Evolutionary conservation across 225 moss, liverwort and hornwort genomes (phyloP).

Genomic region (Bryum argenteum): DNA sequence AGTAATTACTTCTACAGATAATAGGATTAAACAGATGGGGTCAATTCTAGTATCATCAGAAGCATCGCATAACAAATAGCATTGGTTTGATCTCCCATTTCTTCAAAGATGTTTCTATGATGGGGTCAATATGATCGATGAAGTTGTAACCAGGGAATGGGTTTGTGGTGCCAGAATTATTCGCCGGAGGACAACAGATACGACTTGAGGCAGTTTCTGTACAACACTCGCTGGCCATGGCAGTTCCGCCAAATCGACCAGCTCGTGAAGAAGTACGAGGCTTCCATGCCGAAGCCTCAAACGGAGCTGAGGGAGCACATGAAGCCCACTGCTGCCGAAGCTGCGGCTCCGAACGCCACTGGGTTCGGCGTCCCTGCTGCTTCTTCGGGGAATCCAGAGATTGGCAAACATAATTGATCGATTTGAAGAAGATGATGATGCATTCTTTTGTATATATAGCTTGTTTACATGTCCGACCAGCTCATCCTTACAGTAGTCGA

Average conservation of each 20-base stretch:
- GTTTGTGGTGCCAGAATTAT: no score
- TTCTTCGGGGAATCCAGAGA: slow-evolving; percentile 59
- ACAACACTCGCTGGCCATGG: slow-evolving; percentile 93
- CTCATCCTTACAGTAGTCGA: no score
- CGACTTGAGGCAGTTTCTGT: slow-evolving; percentile 82
- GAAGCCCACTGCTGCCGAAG: slow-evolving; percentile 60
- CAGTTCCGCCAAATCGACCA: slow-evolving; percentile 82
- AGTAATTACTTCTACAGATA: no score
- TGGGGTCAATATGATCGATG: no score
- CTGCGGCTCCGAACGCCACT: slow-evolving; percentile 44
- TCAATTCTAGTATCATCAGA: no score
- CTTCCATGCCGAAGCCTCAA: slow-evolving; percentile 26
- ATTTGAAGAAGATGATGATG: background rate
- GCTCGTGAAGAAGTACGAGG: slow-evolving; percentile 56
- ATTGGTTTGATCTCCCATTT: background rate
- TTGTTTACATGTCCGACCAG: no score
- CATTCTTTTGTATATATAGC: no score
- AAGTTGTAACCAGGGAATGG: no score
- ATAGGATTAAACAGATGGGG: no score
- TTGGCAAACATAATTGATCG: slow-evolving; percentile 33
- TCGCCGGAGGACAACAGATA: slow-evolving; percentile 91
- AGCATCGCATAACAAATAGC: background rate
- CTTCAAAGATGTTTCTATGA: no score
- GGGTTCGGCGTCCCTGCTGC: slow-evolving; percentile 78
- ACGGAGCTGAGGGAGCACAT: slow-evolving; percentile 21